Evolutionary conservation across 108 stramenopile genomes (phyloP).

Genomic region (Poteriospumella lacustris): DNA sequence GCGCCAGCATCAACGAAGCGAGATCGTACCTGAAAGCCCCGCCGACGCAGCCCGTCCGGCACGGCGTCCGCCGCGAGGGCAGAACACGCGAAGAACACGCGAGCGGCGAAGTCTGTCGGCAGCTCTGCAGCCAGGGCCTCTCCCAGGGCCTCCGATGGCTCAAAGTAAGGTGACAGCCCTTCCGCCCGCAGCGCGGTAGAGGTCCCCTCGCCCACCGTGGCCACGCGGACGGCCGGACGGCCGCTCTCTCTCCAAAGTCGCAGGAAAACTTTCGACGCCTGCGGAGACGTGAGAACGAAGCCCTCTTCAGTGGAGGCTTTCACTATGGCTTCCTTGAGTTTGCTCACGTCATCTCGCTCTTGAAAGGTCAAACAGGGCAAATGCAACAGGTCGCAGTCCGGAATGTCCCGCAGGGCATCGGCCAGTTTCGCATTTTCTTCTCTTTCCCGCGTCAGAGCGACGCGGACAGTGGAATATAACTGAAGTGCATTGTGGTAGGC

Average conservation of each 20-base stretch:
- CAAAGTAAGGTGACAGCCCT: conserved; percentile 38
- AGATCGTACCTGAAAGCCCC: conserved; percentile 41
- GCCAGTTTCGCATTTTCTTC: conserved; percentile 46
- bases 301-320: conserved; percentile 18
- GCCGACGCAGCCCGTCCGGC: conserved; percentile 34
- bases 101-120: conserved; percentile 21
- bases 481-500: too few species aligned
- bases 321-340: conserved; percentile 24
- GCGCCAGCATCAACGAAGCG: not conserved
- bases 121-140: conserved; percentile 46
- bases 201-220: conserved; percentile 48
- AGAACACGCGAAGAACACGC: conserved; percentile 46
- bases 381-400: conserved; percentile 17
- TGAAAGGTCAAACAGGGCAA: conserved; percentile 46
- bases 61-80: conserved; percentile 36
- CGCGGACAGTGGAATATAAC: too few species aligned
- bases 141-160: conserved; percentile 44
- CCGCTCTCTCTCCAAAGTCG: conserved; percentile 32
- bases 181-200: conserved; percentile 35
- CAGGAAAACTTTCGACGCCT: conserved; percentile 49
- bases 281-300: conserved; percentile 48
- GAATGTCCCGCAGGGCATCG: conserved; percentile 18
- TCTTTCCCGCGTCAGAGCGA: conserved; percentile 48
- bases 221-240: conserved; percentile 35
- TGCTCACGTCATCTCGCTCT: conserved; percentile 33